A percentile compares a stretch with the other conserved stretches of the same genome.
Conservation (phyloP, 78 protist genomes). For the Emiliania huxleyi region DNA sequence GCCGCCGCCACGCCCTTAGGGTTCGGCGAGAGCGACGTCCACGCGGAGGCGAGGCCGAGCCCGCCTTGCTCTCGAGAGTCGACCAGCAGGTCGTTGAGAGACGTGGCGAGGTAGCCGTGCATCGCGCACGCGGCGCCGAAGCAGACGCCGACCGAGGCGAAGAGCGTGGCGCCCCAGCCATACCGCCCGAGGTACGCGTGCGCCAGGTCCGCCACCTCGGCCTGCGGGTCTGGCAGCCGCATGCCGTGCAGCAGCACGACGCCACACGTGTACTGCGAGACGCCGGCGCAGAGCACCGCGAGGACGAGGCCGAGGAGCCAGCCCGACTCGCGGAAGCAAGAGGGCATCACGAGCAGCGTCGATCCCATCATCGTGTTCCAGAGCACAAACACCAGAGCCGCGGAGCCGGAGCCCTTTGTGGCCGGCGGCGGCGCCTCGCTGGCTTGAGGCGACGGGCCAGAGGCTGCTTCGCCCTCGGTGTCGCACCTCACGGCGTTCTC, state of each 20-base stretch:
- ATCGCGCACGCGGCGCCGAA: neutral
- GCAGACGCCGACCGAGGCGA: neutral
- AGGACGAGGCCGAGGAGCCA: neutral
- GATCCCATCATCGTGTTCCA: constrained; percentile 1
- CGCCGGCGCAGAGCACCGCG: neutral
- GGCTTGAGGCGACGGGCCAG: no score
- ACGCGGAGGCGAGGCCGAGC: neutral
- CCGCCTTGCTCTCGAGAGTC: neutral
- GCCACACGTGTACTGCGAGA: neutral
- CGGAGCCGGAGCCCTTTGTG: neutral
- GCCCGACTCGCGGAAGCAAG: neutral
- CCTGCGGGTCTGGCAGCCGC: neutral
- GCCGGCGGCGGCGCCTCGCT: no score
- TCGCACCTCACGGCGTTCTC: no score
- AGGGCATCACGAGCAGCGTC: neutral
- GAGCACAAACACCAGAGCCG: neutral
- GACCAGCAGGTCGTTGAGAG: neutral
- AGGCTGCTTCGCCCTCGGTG: no score
- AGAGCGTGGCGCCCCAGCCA: neutral
- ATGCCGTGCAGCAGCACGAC: neutral
- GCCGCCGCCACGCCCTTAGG: neutral
- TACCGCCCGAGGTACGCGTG: neutral
- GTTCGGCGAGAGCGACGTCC: neutral
- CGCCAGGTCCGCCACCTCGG: neutral
- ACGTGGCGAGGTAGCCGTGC: neutral